Evolutionary conservation across 257 asterid genomes (phyloP), one percentile per base, ranked within the genome.

Genomic region (Capsicum rhomboideum): DNA sequence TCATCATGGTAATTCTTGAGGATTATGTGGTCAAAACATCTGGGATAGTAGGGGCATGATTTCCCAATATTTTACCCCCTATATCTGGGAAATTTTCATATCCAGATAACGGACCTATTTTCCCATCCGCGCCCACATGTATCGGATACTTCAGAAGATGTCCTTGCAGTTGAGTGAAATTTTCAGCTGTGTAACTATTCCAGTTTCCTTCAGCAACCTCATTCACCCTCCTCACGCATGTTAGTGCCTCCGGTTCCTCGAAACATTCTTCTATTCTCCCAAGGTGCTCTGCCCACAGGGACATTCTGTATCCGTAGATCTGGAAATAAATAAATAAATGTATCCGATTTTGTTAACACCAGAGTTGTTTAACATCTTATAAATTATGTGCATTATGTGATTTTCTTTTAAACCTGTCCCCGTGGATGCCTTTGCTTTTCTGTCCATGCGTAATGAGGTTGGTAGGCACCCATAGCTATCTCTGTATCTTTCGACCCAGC

Each of bases 391-490:
- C 26, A 61, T 63, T 10, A 84, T 63, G 68, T 63, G 56, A 80
- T 84, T 71, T 77, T 77, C 90, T 84, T 82, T 49, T 21, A 37
- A 77, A 94, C 98, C 98, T 95, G 93, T 83, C 98, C 98, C 52
- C 21, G 93, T 56, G 98, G 98, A 86, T 84, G 95, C 61, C 69
- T 85, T 80, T 86, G 87, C 86, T 91, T 88, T 85, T 83, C 87
- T 44, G 84, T 84, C 96, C 97, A 90, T 16, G 92, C 86, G 77
- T 91, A 91, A 82, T 92, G 93, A 69, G 97, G 97, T 87, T 95
- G 98, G 92, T 93, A 95, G 31, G 98, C 94, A 61, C 98, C 98
- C 98, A 92, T 95, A 66, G 98, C 98, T 81, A 95, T 92, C 91
- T 95, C 98, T 2, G 98, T 92, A 90, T 95, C 98, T 84, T 93